Percentiles rank a stretch among this genome's conserved stretches.
phyloP scores from a whole-genome alignment of 2,329 filamentous ascomycete genomes.

The Fusarium pseudonygamai region DNA sequence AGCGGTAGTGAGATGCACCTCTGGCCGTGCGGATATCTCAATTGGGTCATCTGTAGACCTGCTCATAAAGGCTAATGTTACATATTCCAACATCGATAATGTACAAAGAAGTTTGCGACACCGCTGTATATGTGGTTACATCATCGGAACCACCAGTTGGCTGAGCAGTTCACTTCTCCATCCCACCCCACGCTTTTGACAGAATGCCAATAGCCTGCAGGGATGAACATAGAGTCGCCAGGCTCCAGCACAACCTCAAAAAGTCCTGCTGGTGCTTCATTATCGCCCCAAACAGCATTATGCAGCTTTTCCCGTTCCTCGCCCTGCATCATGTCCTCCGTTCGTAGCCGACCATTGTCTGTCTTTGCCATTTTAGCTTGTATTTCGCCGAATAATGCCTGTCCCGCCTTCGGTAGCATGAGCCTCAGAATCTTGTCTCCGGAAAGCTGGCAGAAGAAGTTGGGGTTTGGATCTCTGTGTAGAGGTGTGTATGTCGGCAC shows the following conservation, averaged over 20 bases:
- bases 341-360: constrained; percentile 67
- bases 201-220: constrained; percentile 59
- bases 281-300: constrained; percentile 72
- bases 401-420: constrained; percentile 71
- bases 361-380: constrained; percentile 51
- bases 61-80: constrained; percentile 9
- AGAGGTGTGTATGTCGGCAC: constrained; percentile 90
- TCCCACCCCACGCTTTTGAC: constrained; percentile 50
- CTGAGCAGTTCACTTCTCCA: constrained; percentile 54
- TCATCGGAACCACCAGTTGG: constrained; percentile 59
- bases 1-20: constrained; percentile 59
- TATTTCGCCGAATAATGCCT: constrained; percentile 67
- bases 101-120: not conserved
- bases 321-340: constrained; percentile 92
- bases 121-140: not conserved
- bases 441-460: constrained; percentile 86
- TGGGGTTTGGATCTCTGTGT: constrained; percentile 93
- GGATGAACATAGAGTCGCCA: constrained; percentile 57
- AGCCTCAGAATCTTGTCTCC: constrained; percentile 79
- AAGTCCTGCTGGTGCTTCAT: constrained; percentile 46
- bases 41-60: constrained; percentile 62
- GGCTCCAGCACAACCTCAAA: constrained; percentile 66
- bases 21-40: constrained; percentile 61
- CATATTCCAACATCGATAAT: not conserved
- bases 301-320: constrained; percentile 74